Percentiles rank a stretch among this genome's conserved stretches.
phyloP scores from a whole-genome alignment of 345 rosid genomes.

The Mercurialis annua region DNA sequence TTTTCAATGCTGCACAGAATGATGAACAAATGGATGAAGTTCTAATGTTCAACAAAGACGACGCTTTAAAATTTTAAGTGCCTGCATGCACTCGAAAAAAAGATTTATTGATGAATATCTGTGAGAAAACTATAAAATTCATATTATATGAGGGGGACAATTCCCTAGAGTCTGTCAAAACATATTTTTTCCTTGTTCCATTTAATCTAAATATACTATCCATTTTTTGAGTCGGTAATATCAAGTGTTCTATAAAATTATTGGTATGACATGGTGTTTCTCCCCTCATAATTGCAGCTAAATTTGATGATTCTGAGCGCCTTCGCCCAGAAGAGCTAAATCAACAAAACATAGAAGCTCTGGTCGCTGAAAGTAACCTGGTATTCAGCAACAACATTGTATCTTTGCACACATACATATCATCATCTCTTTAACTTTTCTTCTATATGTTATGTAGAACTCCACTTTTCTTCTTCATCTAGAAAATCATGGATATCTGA shows the following conservation, averaged over 20 bases:
- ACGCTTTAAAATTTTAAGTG: background rate
- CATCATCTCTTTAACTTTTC: background rate
- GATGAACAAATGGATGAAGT: background rate
- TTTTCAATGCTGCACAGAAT: background rate
- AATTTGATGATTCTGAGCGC: slow-evolving; percentile 72
- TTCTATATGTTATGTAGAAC: slow-evolving; percentile 3
- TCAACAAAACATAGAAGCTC: slow-evolving; percentile 96
- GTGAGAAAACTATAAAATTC: background rate
- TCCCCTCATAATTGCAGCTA: slow-evolving; percentile 44
- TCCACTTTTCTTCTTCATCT: background rate
- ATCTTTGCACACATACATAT: background rate
- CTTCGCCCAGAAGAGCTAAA: slow-evolving; percentile 97
- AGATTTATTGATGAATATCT: background rate
- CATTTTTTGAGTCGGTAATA: background rate
- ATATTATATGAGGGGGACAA: background rate
- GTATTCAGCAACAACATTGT: slow-evolving; percentile 28
- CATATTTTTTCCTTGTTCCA: background rate
- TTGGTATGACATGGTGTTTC: slow-evolving; percentile 15
- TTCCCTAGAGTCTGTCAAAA: background rate
- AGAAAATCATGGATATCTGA: background rate
- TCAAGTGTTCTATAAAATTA: background rate
- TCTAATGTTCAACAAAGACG: background rate
- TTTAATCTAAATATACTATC: too few species aligned
- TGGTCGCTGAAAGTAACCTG: slow-evolving; percentile 96
- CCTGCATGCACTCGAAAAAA: background rate